phyloP scores from a whole-genome alignment of 345 rosid species.

The Syzygium aromaticum region DNA sequence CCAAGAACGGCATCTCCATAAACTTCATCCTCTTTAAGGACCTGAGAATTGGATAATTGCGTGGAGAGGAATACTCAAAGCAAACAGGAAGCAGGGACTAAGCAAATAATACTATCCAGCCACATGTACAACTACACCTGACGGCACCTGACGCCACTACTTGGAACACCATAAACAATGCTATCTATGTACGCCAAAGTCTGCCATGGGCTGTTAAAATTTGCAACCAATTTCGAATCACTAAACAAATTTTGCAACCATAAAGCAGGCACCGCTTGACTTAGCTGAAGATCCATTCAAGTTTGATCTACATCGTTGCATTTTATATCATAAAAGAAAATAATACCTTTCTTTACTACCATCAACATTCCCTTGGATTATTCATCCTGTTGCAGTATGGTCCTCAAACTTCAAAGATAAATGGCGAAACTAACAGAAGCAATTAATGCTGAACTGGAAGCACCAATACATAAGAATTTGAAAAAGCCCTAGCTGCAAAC shows the following conservation, averaged over 20 bases:
- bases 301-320: not conserved
- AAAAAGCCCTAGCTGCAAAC: not conserved
- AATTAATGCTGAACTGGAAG: not conserved
- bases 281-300: not conserved
- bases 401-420: not conserved
- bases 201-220: slow-evolving; percentile 66
- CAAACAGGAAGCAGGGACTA: not conserved
- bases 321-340: not conserved
- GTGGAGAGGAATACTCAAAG: not conserved
- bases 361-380: not conserved
- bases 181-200: slow-evolving; percentile 70
- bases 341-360: not conserved
- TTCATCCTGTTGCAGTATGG: not conserved
- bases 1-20: slow-evolving; percentile 80
- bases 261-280: not conserved
- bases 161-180: not conserved
- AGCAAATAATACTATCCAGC: not conserved
- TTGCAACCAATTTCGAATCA: not conserved
- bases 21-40: slow-evolving; percentile 62
- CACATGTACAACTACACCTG: no score
- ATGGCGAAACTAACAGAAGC: not conserved
- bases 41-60: slow-evolving; percentile 16
- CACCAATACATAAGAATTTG: not conserved
- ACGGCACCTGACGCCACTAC: no score
- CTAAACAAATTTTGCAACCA: not conserved